phyloP scores from a whole-genome alignment of 2,329 filamentous ascomycete species.

The Magnaporthiopsis poae region DNA sequence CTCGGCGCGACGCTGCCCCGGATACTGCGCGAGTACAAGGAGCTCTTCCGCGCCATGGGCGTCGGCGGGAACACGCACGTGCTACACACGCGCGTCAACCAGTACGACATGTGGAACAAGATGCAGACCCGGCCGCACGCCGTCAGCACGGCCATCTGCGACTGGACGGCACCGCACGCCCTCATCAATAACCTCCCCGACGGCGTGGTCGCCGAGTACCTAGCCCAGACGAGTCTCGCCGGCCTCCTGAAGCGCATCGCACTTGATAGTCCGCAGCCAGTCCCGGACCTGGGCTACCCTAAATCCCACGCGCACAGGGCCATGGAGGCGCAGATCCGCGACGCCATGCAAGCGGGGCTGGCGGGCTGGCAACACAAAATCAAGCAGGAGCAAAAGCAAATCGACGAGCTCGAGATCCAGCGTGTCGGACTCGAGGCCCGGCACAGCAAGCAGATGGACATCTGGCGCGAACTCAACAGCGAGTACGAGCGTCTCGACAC shows the following conservation, averaged over 20 bases:
- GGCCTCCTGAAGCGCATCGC: not conserved
- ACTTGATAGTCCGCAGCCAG: not conserved
- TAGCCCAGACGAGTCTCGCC: not conserved
- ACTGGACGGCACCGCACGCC: not conserved
- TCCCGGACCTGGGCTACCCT: not conserved
- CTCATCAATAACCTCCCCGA: not conserved
- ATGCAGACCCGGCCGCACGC: not conserved
- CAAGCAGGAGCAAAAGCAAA: not conserved
- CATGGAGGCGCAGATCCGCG: not conserved
- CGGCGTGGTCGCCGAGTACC: not conserved
- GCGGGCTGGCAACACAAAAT: not conserved
- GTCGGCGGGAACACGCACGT: not conserved
- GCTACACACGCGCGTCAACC: not conserved
- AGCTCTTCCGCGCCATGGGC: not conserved
- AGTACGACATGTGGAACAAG: not conserved
- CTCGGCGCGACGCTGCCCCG: not conserved
- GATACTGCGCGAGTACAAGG: not conserved
- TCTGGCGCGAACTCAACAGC: not conserved
- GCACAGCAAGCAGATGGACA: not conserved
- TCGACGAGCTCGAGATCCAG: not conserved
- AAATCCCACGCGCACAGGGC: not conserved
- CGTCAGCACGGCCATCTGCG: not conserved
- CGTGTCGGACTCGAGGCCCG: not conserved
- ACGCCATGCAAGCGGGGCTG: not conserved
- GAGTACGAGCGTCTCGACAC: not conserved